Evolutionary conservation across 1,284 basidiomycete genomes (phyloP).

Genomic region (Ustilago sp.): DNA sequence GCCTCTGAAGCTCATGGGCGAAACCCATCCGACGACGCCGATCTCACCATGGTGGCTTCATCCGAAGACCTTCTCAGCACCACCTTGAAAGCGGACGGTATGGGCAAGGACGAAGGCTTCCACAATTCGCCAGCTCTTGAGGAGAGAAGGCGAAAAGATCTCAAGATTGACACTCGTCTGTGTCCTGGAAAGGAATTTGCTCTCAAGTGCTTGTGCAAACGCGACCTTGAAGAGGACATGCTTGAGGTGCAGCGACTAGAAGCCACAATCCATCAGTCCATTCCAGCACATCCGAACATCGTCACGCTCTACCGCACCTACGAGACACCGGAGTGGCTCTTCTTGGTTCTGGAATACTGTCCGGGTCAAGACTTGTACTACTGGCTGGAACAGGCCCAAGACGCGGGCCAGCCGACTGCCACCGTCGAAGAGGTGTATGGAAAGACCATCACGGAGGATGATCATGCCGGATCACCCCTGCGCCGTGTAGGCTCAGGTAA

Average conservation of each 20-base stretch:
- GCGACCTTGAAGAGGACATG: slow-evolving; percentile 63
- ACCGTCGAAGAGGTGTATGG: slow-evolving; percentile 11
- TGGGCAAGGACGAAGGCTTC: slow-evolving; percentile 33
- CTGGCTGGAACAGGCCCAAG: slow-evolving; percentile 81
- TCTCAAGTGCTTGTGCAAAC: slow-evolving; percentile 90
- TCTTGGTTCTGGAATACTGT: slow-evolving; percentile 88
- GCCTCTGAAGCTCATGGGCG: background rate
- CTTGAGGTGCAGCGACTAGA: slow-evolving; percentile 67
- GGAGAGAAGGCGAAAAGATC: slow-evolving; percentile 48
- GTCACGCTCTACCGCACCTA: slow-evolving; percentile 81
- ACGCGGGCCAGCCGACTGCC: slow-evolving; percentile 53
- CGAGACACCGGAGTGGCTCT: slow-evolving; percentile 82
- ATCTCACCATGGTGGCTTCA: slow-evolving; percentile 40
- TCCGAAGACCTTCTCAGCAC: slow-evolving; percentile 48
- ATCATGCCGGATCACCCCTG: slow-evolving; percentile 3
- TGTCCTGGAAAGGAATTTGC: slow-evolving; percentile 79
- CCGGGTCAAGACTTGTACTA: slow-evolving; percentile 91
- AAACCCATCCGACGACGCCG: slow-evolving; percentile 33
- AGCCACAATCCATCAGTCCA: slow-evolving; percentile 93
- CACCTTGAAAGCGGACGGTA: slow-evolving; percentile 42
- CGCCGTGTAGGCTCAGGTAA: background rate
- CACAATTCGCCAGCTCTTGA: slow-evolving; percentile 51
- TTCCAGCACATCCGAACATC: slow-evolving; percentile 91
- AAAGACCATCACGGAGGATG: slow-evolving; percentile 8
- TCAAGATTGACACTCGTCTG: slow-evolving; percentile 34